Evolutionary conservation across 306 rosid genomes (phyloP), one percentile per base, ranked within the genome.

Genomic region (Erythrophleum fordii): DNA sequence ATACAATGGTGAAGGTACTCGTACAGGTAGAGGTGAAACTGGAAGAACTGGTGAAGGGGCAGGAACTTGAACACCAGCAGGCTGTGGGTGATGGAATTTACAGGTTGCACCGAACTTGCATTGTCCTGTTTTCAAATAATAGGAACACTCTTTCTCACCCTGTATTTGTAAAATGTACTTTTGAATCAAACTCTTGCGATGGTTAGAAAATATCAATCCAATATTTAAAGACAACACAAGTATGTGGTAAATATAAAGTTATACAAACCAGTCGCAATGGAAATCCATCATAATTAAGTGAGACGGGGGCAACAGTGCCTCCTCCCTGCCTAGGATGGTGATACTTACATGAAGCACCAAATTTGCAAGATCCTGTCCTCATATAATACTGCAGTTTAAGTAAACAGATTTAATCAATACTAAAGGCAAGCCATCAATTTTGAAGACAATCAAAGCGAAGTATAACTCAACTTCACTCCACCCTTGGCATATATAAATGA

Each of bases 121-220:
- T 80, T 87, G 94, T 49, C 98, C 95, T n/a, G 91, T 96, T 88
- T 96, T 93, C 86, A 87, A 88, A 85, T 92, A 96, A 90, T 93
- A 93, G 9, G 97, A 90, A 77, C 99, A 96, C 83, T 95, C 99
- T 78, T 90, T 93, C 75, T 95, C 98, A 87, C 97, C 98, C 99
- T 95, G 92, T 61, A 79, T 71, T 82, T 22, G 41, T 25, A 77
- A 84, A 71, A 64, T 16, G 62, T 70, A 79, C 52, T 44, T 76
- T 79, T 29, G 20, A 34, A 41, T 51, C 25, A 77, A 48, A 80
- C 45, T 51, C 34, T 75, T 42, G 29, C 76, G 49, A 64, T 35
- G 39, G 8, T 39, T 41, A 72, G 75, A 58, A 72, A 83, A 72
- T 17, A 65, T 56, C 62, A 81, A 14, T 5, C n/a, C 39, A 52